Percentiles rank a stretch among this genome's conserved stretches.
These are phyloP conservation scores for Phytophthora vignae DNA, from an alignment of 352 stramenopile genomes.

Conservation along the genomic window DNA sequence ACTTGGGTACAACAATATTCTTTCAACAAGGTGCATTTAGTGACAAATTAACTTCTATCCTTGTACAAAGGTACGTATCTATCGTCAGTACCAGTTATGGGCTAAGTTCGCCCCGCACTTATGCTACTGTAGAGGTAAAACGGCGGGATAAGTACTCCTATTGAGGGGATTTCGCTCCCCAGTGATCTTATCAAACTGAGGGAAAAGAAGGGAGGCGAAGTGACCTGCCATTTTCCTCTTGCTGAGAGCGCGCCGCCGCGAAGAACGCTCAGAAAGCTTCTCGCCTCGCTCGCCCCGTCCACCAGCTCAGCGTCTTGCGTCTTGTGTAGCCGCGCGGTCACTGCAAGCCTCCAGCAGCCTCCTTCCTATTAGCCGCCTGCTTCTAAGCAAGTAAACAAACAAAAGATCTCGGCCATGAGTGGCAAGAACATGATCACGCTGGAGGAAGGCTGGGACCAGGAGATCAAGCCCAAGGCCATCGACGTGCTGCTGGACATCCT, in stretches of 20 bases:
- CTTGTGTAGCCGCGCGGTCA: not conserved
- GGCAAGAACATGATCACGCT: slow-evolving; percentile 85
- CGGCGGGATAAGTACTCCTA: slow-evolving; percentile 4
- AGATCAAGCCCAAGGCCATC: slow-evolving; percentile 92
- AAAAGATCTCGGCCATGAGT: slow-evolving; percentile 56
- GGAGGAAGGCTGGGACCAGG: slow-evolving; percentile 86
- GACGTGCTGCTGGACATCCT: slow-evolving; percentile 89
- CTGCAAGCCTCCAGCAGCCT: too few species aligned
- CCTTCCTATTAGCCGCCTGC: too few species aligned
- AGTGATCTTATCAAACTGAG: slow-evolving; percentile 29
- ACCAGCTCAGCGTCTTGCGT: not conserved
- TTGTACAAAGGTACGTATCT: not conserved
- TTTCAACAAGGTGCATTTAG: not conserved
- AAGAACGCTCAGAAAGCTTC: slow-evolving; percentile 12
- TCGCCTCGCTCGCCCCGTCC: not conserved
- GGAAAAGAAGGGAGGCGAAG: slow-evolving; percentile 20
- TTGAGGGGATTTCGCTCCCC: slow-evolving; percentile 15
- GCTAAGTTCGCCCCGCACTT: not conserved
- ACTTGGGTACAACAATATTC: slow-evolving; percentile 8
- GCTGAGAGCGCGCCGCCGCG: not conserved
- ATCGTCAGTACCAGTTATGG: not conserved
- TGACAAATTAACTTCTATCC: not conserved
- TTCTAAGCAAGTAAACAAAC: not conserved
- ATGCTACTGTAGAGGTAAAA: slow-evolving; percentile 1
- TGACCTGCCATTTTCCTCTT: slow-evolving; percentile 15